Base-by-base conservation (phyloP, 768 basidiomycete genomes). In the Psilocybe cyanescens region DNA sequence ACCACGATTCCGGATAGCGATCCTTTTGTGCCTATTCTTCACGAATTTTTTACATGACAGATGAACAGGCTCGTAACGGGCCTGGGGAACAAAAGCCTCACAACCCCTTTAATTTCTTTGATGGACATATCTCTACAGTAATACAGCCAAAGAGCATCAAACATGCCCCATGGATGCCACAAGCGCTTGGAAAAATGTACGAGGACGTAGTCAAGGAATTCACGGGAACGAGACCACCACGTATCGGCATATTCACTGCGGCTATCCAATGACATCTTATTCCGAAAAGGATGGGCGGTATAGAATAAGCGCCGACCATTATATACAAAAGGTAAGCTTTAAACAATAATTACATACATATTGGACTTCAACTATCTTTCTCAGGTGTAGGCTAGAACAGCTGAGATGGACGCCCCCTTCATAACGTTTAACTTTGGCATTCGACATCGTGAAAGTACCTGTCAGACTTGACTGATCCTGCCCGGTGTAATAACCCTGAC, bases 401-500 rank as follows among this genome's bases (percentile, higher is more conserved):
- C 60, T 8, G 30, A 24, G 1, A 33, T 52, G 14, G 57, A 65
- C 35, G 35, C 55, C 3, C 54, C 64, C 0, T 65, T 62, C 37
- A 28, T 65, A n/a, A 33, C 62, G 3, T 37, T 65, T 16, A 55
- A 45, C 33, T 56, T 65, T 24, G 57, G 57, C 6, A 56, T 62
- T 33, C 64, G 64, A 12, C 60, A 59, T n/a, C 51, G 64, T 14
- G 58, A 54, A 24, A 52, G 30, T 5, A 52, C 28, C 16, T 65
- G 4, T 65, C 64, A 4, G 48, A 48, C 14, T n/a, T 59, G 12
- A 62, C 60, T 5, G 37, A 24, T 12, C 45, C 62, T 78, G 6
- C 73, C 75, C 19, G 74, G 78, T 51, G 50, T 9, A 5, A 6
- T 1, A 8, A 29, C 6, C 50, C 30, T 4, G 14, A 9, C 37